Conservation (phyloP, 2,329 filamentous ascomycete genomes). For the Paraphaeosphaeria minitans region DNA sequence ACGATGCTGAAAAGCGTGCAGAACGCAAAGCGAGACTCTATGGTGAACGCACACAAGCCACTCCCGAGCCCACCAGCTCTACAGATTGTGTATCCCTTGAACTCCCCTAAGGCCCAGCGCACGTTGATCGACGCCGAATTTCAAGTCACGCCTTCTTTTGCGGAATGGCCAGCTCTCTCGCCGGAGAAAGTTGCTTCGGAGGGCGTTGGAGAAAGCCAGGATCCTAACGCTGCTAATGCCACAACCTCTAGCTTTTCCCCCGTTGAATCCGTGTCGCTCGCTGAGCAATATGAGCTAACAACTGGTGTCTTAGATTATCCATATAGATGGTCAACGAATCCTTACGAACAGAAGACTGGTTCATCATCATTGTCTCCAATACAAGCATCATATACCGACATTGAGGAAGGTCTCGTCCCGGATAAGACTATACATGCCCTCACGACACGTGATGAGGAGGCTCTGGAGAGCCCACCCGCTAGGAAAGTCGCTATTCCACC, state of each 20-base stretch:
- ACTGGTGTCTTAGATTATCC: background rate
- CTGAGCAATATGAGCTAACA: background rate
- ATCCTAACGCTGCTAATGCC: background rate
- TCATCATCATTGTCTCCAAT: background rate
- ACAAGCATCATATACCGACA: background rate
- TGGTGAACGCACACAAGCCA: slow-evolving; percentile 39
- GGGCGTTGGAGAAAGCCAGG: background rate
- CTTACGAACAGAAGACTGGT: background rate
- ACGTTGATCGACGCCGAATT: slow-evolving; percentile 49
- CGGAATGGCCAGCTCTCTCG: slow-evolving; percentile 35
- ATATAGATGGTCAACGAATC: background rate
- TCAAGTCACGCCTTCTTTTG: slow-evolving; percentile 28
- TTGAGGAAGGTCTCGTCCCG: background rate
- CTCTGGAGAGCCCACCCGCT: slow-evolving; percentile 14
- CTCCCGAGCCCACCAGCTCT: slow-evolving; percentile 47
- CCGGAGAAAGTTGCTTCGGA: slow-evolving; percentile 28
- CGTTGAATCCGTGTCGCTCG: background rate
- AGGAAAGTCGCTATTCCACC: slow-evolving; percentile 16
- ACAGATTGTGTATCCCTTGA: slow-evolving; percentile 35
- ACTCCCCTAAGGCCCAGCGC: slow-evolving; percentile 44
- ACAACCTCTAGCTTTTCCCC: background rate
- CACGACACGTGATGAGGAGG: slow-evolving; percentile 11
- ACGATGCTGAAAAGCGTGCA: slow-evolving; percentile 13
- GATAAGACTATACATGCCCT: slow-evolving; percentile 6
- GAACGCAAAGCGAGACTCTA: slow-evolving; percentile 6